Evolutionary conservation across 768 basidiomycete genomes (phyloP).

Genomic region (Leccinum boreale): DNA sequence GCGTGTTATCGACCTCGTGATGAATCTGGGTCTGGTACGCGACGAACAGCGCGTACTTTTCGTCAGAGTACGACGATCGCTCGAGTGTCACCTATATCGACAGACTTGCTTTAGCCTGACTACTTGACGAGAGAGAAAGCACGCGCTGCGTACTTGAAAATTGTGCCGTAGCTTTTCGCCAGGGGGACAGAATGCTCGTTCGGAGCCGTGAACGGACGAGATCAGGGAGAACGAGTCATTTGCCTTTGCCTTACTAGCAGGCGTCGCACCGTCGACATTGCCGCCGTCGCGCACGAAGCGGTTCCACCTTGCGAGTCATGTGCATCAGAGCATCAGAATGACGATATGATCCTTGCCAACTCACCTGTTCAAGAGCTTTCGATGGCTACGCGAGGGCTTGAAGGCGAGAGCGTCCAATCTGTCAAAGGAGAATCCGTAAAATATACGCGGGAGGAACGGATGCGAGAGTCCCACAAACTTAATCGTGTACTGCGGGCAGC

Average conservation of each 20-base stretch:
- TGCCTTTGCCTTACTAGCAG: conserved; percentile 6
- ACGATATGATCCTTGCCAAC: neutral
- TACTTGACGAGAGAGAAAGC: neutral
- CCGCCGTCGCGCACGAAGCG: conserved; percentile 54
- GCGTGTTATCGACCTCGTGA: conserved; percentile 53
- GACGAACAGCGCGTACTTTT: conserved; percentile 77
- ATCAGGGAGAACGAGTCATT: conserved; percentile 38
- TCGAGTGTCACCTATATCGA: conserved; percentile 64
- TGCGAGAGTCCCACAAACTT: conserved; percentile 45
- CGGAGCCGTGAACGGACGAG: conserved; percentile 54
- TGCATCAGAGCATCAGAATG: neutral
- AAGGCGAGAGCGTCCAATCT: conserved; percentile 69
- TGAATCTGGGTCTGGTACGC: conserved; percentile 82
- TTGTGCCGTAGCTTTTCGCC: conserved; percentile 39
- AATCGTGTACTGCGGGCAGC: conserved; percentile 95
- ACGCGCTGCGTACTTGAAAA: conserved; percentile 51
- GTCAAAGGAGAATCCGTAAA: conserved; percentile 15
- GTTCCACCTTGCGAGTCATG: conserved; percentile 56
- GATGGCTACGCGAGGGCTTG: conserved; percentile 68
- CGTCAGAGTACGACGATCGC: conserved; percentile 67
- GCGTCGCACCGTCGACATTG: conserved; percentile 19
- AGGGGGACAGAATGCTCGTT: conserved; percentile 35
- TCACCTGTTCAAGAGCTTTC: conserved; percentile 71
- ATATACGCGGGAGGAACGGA: conserved; percentile 5
- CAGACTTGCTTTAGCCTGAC: neutral